These are phyloP conservation scores for Nyssa sinensis DNA, from an alignment of 148 eudicot genomes.

Conservation along the genomic window DNA sequence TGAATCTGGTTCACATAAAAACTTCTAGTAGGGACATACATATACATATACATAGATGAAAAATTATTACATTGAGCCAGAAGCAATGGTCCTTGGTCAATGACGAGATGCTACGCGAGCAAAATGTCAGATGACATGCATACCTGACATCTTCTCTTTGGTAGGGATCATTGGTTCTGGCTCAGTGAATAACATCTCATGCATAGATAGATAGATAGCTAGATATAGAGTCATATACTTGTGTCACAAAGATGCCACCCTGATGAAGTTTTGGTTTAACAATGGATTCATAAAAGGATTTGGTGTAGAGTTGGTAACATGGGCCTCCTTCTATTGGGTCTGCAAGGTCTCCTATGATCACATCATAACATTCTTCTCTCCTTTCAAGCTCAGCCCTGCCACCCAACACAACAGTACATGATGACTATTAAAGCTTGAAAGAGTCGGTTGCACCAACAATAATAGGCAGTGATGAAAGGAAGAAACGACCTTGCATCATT, in stretches of 20 bases:
- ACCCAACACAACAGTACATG: neutral
- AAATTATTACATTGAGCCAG: too few relatives aligned
- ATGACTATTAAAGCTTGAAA: neutral
- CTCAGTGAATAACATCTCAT: too few relatives aligned
- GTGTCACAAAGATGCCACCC: conserved; percentile 85
- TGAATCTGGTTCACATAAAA: too few relatives aligned
- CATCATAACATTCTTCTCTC: conserved; percentile 64
- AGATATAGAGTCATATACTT: too few relatives aligned
- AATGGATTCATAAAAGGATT: conserved; percentile 73
- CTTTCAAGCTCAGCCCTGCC: conserved; percentile 74
- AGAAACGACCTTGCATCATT: conserved; percentile 96
- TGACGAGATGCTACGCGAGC: too few relatives aligned
- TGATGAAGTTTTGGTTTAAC: conserved; percentile 71
- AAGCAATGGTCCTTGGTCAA: too few relatives aligned
- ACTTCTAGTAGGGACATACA: too few relatives aligned
- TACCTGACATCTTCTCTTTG: too few relatives aligned
- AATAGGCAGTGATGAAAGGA: neutral
- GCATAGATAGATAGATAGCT: too few relatives aligned
- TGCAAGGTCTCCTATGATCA: conserved; percentile 84
- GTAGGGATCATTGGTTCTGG: too few relatives aligned
- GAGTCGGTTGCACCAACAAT: neutral
- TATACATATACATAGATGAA: conserved; percentile 12
- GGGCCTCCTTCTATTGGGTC: conserved; percentile 98
- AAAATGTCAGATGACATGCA: too few relatives aligned
- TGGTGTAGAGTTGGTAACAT: conserved; percentile 87